A percentile compares a stretch with the other conserved stretches of the same genome.
phyloP scores from a whole-genome alignment of 345 rosid genomes.

The Cardamine chenopodiifolia region DNA sequence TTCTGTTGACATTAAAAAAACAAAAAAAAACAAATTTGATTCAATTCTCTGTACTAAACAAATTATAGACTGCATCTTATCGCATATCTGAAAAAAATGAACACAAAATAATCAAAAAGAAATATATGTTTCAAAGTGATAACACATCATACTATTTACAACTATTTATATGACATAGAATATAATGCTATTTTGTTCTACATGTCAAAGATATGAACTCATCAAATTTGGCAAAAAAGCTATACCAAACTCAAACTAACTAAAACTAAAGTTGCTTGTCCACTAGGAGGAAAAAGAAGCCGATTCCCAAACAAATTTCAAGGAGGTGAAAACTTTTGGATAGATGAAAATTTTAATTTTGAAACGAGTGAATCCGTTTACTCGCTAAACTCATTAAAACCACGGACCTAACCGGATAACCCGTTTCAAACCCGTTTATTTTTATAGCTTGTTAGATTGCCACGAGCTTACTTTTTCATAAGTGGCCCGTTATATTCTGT shows the following conservation, averaged over 20 bases:
- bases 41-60: neutral
- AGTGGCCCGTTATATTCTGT: neutral
- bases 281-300: neutral
- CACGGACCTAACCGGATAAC: neutral
- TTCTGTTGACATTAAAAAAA: neutral
- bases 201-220: neutral
- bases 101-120: neutral
- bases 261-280: neutral
- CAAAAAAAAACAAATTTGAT: neutral
- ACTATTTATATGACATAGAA: too few relatives aligned
- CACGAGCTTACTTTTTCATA: neutral
- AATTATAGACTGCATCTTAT: neutral
- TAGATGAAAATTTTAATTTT: too few relatives aligned
- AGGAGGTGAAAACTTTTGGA: neutral
- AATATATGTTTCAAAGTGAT: neutral
- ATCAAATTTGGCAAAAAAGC: neutral
- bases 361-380: neutral
- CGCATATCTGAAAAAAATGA: neutral
- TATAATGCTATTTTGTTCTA: neutral
- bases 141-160: too few relatives aligned
- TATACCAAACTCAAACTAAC: neutral
- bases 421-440: too few relatives aligned
- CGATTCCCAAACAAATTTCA: neutral
- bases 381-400: neutral
- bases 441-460: neutral